Evolutionary conservation across 2,329 filamentous ascomycete species (phyloP), one percentile per base, ranked within the genome.

Genomic region (Epichloe sylvatica): DNA sequence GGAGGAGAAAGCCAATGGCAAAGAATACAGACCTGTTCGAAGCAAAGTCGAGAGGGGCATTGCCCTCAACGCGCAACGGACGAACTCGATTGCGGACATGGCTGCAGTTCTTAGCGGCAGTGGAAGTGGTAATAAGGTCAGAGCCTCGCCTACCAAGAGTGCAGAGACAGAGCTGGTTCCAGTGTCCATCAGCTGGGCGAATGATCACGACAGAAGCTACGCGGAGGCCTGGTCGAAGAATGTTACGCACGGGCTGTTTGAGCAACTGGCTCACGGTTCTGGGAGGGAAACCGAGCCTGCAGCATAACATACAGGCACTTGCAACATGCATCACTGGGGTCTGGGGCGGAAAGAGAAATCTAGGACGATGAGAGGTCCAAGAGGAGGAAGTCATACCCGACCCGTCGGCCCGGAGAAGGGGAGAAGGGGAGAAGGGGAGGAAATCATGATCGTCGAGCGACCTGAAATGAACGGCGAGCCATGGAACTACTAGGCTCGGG

Each of bases 31-130:
- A 7, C 62, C 61, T 8, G 54, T 64, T 4, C 67, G 68, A 21
- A 65, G 53, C 53, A 67, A 63, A 49, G 55, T 60, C 50, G 68
- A 76, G 57, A 72, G 77, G 43, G 78, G 74, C 34, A 57, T 62
- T 45, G 70, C 67, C 36, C 66, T 84, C 47, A 78, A 77, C 60
- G 71, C 79, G 59, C 79, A 83, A 65, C 76, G 74, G 62, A 70
- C 72, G 47, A 83, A 82, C 61, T 68, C 71, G 12, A 69, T 84
- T 45, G 81, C 81, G 49, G 81, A 84, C 62, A 70, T 84, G 54
- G 79, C 81, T 0, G 74, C 71, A 21, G 74, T 80, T 21, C 69
- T 82, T 48, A 66, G 64, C 7, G 77, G 77, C 4, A 54, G 61
- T 9, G 76, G 76, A 37, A 66, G 68, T 53, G 75, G 76, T 35